phyloP scores from a whole-genome alignment of 2,329 filamentous ascomycete genomes.

The Cordyceps tenuipes region DNA sequence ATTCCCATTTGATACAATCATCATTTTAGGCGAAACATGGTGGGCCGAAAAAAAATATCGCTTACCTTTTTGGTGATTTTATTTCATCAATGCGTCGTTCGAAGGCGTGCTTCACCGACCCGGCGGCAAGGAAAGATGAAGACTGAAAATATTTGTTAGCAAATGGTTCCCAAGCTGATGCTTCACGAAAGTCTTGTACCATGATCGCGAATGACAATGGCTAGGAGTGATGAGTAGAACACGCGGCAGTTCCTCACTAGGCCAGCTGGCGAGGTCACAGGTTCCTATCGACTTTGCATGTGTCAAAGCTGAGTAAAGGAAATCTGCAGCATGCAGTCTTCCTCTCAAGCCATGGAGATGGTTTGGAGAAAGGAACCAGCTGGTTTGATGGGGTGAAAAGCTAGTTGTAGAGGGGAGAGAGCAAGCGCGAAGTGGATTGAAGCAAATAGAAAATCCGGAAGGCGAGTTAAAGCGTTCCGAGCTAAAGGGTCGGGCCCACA shows the following conservation, averaged over 20 bases:
- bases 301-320: background rate
- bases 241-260: slow-evolving; percentile 4
- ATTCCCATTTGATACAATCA: slow-evolving; percentile 99
- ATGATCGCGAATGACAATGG: background rate
- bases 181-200: background rate
- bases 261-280: slow-evolving; percentile 9
- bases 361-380: background rate
- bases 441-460: slow-evolving; percentile 11
- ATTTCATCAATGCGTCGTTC: slow-evolving; percentile 75
- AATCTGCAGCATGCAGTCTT: background rate
- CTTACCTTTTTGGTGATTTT: slow-evolving; percentile 85
- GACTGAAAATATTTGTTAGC: slow-evolving; percentile 35
- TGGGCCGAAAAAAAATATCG: background rate
- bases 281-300: slow-evolving; percentile 1
- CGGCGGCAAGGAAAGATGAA: slow-evolving; percentile 66
- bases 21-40: slow-evolving; percentile 39
- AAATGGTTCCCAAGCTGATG: background rate
- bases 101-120: slow-evolving; percentile 64
- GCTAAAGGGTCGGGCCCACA: slow-evolving; percentile 4
- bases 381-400: slow-evolving; percentile 7
- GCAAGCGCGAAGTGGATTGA: slow-evolving; percentile 3
- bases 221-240: background rate
- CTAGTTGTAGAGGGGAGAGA: background rate
- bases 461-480: slow-evolving; percentile 11
- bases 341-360: slow-evolving; percentile 3